Percentiles rank a stretch among this genome's conserved stretches.
These are phyloP conservation scores for Luffa acutangula DNA, from an alignment of 306 rosid species.

Conservation along the genomic window DNA sequence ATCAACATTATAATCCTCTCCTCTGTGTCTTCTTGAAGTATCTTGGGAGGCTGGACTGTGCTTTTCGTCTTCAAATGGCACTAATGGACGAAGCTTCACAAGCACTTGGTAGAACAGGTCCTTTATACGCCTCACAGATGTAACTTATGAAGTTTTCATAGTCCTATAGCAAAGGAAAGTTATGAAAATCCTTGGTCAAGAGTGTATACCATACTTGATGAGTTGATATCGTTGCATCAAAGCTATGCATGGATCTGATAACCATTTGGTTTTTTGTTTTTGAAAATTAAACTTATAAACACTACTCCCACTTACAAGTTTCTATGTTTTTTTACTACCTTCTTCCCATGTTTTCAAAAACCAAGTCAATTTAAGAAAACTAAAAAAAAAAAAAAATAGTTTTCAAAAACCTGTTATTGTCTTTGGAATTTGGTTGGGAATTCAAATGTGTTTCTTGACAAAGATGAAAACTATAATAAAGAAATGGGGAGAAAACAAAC, in stretches of 20 bases:
- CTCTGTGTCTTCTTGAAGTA: neutral
- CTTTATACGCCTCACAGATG: constrained; percentile 71
- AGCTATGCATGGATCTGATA: neutral
- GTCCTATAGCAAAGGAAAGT: constrained; percentile 37
- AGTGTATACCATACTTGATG: neutral
- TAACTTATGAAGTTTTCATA: constrained; percentile 60
- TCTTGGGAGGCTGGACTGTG: constrained; percentile 14
- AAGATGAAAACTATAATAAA: no score
- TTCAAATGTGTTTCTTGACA: no score
- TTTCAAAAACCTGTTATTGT: no score
- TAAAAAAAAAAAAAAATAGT: no score
- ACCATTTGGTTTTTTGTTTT: no score
- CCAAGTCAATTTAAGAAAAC: no score
- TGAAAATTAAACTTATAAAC: no score
- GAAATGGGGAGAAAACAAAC: no score
- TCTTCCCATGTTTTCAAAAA: no score
- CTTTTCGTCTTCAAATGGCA: constrained; percentile 12
- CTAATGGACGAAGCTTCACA: constrained; percentile 34
- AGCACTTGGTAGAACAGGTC: constrained; percentile 20
- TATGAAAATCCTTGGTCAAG: neutral
- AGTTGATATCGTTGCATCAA: neutral
- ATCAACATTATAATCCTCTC: neutral
- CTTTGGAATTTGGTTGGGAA: no score
- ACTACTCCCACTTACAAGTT: no score
- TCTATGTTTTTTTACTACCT: no score